Base-by-base conservation (phyloP, 176 grass and related monocot genomes). In the Puccinellia tenuiflora region DNA sequence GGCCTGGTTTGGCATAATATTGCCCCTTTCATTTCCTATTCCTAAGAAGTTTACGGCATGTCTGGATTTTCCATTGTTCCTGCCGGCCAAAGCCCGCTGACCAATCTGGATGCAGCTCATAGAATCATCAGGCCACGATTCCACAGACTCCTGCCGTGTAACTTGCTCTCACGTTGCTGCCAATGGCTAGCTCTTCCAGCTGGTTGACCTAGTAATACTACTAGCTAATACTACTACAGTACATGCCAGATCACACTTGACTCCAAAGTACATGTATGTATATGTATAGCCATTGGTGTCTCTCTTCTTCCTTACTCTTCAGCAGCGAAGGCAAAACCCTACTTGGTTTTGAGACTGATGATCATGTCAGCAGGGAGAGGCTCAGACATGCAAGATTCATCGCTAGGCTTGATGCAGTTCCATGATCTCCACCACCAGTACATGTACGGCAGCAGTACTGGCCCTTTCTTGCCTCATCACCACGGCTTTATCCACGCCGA, bases 301-400 rank as follows among this genome's bases (percentile, higher is more conserved):
- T 15, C 39, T 16, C 20, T 52, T 39, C 22, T 26, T 33, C 52
- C 34, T 40, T 38, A 45, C 6, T 29, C 45, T 30, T 20, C 12
- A 26, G 5, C 39, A 28, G 22, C 22, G 22, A 0, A 74, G n/a
- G 68, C 12, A 43, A 88, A 89, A 76, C 22, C 78, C 40, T 80
- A 75, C 9, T n/a, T 66, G 22, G 59, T 71, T 30, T 47, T 73
- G 7, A 76, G 40, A 66, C 22, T 37, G 1, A 21, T 29, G 53
- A 76, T 89, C 9, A 85, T 76, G 88, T 71, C 78, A 26, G 78
- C 78, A 26, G 78, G 83, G 16, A 81, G 83, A 81, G 52, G 71
- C 13, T 81, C 83, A 26, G 62, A 89, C 78, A 77, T 81, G 88
- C 78, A 85, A 26, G 83, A 89, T 89, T 85, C 85, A 54, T 81